Base-by-base conservation (phyloP, 164 flowering plant genomes). In the Piper betle region DNA sequence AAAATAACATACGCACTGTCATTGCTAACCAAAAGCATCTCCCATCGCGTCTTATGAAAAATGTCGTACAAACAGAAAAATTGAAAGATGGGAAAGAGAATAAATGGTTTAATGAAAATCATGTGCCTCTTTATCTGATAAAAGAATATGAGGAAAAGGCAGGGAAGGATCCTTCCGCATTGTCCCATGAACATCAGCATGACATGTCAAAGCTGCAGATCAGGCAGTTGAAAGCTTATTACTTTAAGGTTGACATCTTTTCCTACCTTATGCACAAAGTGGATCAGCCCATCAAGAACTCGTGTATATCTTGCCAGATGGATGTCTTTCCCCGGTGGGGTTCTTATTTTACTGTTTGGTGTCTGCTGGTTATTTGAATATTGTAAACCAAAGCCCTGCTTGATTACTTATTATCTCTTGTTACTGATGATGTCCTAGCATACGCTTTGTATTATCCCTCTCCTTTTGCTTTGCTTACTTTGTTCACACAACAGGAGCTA, bases 21-120 rank as follows among this genome's bases (percentile, higher is more conserved):
- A 71, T 94, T 81, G 78, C 79, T 46, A 75, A 69, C 71, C 97
- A 91, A 77, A 91, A 81, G 66, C 90, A 91, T 72, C 82, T 91
- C 39, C 91, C 99, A 42, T 84, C 90, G 17, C 96, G 96, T 61
- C 74, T 94, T 59, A 70, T 83, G 91, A 94, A 94, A 80, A 85
- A 69, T 69, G 63, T 80, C 42, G 68, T 79, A 66, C 88, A 79
- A 57, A 72, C 68, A 57, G 97, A 91, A 72, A 66, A 75, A 63
- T 62, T 60, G 64, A 69, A 76, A 60, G 83, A 75, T 68, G 91
- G 89, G 60, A 76, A 68, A 64, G 84, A 80, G 10, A 88, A 74
- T 69, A 78, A 76, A 55, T 94, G 99, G 99, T 86, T 94, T 77
- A 68, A 70, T 48, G 97, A 88, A 77, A 65, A 69, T 50, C 86